Evolutionary conservation across 306 rosid genomes (phyloP), one percentile per base, ranked within the genome.

Genomic region (Sphenostylis stenocarpa): DNA sequence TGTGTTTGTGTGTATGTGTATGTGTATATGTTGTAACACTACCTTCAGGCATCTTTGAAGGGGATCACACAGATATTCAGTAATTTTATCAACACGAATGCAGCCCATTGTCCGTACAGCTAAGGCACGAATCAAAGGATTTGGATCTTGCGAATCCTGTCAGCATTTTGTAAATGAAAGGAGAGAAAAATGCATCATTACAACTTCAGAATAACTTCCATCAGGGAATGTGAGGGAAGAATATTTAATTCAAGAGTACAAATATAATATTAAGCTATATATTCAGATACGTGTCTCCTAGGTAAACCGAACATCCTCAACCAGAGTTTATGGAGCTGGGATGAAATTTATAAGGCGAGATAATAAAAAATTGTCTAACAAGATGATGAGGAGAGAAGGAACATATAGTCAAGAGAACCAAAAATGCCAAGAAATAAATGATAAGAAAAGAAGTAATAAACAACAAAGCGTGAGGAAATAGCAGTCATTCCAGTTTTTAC

Each of bases 61-160:
- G 75, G 98, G 98, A 80, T 93, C 98, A 71, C 98, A 93, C 64
- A 93, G 88, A 72, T 93, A 93, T 75, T 93, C 98, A 20, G 98
- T 93, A 77, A 93, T 93, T 85, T 93, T 93, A 81, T 93, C 98
- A 75, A 93, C 98, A 26, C 98, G 98, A 79, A 93, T 93, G 86
- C 98, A 93, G 62, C 98, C 98, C 98, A 93, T 93, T 62, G 98
- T 93, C 81, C 98, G 84, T 28, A 93, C 98, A n/a, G 98, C 98
- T 84, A 93, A 85, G 55, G 98, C 98, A 28, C 98, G 98, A 68
- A 93, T 93, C 72, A 93, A 80, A 49, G 98, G 98, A 84, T 93
- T 93, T 72, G 98, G 96, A 82, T 93, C 98, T 76, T 91, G 98
- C 70, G 98, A 93, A 80, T 93, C 98, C 98, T 93, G 91, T 79